Base-by-base conservation (phyloP, 2,329 filamentous ascomycete genomes). In the Cladosporium sp. region DNA sequence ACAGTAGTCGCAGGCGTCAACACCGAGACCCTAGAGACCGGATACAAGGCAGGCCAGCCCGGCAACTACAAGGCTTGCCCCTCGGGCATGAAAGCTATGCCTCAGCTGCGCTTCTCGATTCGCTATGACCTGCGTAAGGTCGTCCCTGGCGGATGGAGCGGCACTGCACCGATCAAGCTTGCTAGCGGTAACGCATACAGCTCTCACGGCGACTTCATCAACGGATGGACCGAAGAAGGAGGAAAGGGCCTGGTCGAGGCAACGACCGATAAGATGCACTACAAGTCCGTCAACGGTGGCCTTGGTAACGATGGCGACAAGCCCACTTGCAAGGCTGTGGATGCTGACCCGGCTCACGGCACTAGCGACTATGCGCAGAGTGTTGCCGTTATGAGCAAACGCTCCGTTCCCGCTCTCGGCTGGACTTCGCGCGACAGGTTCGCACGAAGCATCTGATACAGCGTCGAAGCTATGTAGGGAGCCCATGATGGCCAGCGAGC, bases 171-270 rank as follows among this genome's bases (percentile, higher is more conserved):
- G 0, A 63, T 80, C 20, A 73, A 78, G 68, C 71, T 79, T 0
- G 71, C 78, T 0, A 78, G 73, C 58, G 75, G 75, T 0, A 63
- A 66, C n/a, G 72, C 73, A 0, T 79, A 70, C 64, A 76, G 74
- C 70, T 70, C 68, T 3, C 78, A 80, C 62, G 77, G 78, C 3
- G 78, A 80, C 63, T 80, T 80, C 54, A 77, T 80, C 66, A 79
- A 79, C 39, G 78, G 62, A 1, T 80, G 78, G 78, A 68, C 74
- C 1, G 64, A 66, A 14, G 75, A 78, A 56, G 73, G 71, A 0
- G 76, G 75, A 0, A 43, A 66, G 58, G 76, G 76, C 58, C 77
- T 80, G 76, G 61, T 79, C 12, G 68, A 64, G 30, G 70, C 75
- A 0, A 49, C 54, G 1, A 36, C n/a, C 2, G 74, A 70, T 0